Conservation (phyloP, 371 early-diverging fungal genomes). For the Mucor indicus region DNA sequence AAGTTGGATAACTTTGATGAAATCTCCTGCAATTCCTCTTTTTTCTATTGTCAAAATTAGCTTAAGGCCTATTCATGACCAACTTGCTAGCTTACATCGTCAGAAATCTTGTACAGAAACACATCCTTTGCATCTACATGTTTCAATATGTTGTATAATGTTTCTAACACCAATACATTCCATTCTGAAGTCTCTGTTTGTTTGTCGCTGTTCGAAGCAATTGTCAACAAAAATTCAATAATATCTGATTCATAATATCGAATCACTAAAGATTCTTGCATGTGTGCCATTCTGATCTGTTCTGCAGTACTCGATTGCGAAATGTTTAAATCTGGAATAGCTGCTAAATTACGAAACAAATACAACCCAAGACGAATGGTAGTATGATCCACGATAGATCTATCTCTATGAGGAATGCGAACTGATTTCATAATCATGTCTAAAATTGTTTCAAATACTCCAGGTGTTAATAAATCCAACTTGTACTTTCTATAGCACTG, state of each 20-base stretch:
- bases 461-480: conserved; percentile 56
- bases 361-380: conserved; percentile 74
- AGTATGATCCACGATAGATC: conserved; percentile 65
- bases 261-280: conserved; percentile 63
- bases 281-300: conserved; percentile 49
- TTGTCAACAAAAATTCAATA: conserved; percentile 55
- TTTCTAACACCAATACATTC: conserved; percentile 65
- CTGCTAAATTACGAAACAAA: conserved; percentile 78
- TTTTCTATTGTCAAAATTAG: background rate
- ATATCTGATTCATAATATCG: conserved; percentile 52
- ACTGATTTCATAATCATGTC: conserved; percentile 50
- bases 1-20: conserved; percentile 21
- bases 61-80: background rate
- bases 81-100: conserved; percentile 5
- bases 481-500: conserved; percentile 67
- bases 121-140: conserved; percentile 51
- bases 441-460: conserved; percentile 49
- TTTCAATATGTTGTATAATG: conserved; percentile 56
- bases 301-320: conserved; percentile 31
- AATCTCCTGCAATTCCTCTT: conserved; percentile 6
- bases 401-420: conserved; percentile 51
- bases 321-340: conserved; percentile 69
- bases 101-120: conserved; percentile 7
- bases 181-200: conserved; percentile 57
- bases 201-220: conserved; percentile 53